phyloP scores from a whole-genome alignment of 2,329 filamentous ascomycete genomes.

The Alternaria atra region DNA sequence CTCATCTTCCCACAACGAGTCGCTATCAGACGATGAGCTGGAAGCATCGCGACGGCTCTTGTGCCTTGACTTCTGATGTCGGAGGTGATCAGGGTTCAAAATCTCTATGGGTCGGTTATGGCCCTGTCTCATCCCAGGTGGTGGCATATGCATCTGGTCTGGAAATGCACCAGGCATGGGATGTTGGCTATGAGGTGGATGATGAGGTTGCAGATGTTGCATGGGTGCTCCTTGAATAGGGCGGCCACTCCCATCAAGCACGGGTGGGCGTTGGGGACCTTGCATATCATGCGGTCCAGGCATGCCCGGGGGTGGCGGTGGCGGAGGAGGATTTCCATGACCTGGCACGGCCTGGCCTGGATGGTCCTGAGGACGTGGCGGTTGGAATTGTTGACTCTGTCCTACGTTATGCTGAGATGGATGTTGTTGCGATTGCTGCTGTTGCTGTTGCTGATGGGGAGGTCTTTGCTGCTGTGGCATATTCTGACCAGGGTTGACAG shows the following conservation, averaged over 20 bases:
- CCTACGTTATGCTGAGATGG: conserved; percentile 11
- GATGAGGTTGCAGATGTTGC: conserved; percentile 19
- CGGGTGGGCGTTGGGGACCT: conserved; percentile 5
- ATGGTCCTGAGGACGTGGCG: conserved; percentile 8
- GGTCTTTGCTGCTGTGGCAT: conserved; percentile 18
- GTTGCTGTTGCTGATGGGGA: conserved; percentile 3
- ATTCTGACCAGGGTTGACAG: conserved; percentile 7
- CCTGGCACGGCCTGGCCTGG: conserved; percentile 11
- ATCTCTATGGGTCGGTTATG: conserved; percentile 17
- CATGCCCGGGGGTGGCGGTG: conserved; percentile 16
- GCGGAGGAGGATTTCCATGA: conserved; percentile 10
- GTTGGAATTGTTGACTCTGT: conserved; percentile 15
- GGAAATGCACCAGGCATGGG: conserved; percentile 32
- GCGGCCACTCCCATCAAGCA: not conserved
- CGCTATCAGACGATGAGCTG: conserved; percentile 27
- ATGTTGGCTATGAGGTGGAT: not conserved
- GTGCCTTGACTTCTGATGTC: conserved; percentile 27
- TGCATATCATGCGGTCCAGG: conserved; percentile 1
- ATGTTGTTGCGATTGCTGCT: conserved; percentile 5
- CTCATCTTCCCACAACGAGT: conserved; percentile 26
- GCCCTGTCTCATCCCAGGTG: conserved; percentile 13
- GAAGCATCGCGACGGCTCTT: conserved; percentile 14
- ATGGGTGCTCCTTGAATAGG: conserved; percentile 13
- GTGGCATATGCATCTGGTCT: conserved; percentile 11
- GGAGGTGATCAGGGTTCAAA: conserved; percentile 15